Evolutionary conservation across 73 alveolate species (phyloP).

Genomic region (Stentor coeruleus): DNA sequence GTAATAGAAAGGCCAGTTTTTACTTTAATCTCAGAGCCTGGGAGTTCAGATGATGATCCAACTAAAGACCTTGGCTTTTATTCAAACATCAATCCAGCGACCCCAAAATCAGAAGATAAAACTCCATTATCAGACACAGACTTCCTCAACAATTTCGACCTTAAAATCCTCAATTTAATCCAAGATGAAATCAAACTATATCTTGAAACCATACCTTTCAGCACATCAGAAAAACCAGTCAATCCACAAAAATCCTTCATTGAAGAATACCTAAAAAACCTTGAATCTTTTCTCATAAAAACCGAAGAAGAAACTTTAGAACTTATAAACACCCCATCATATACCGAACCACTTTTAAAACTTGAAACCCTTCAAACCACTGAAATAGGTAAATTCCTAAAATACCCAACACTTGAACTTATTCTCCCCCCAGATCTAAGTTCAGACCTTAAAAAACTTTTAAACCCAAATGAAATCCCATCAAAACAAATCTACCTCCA

Average conservation of each 20-base stretch:
- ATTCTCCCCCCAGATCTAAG: conserved; percentile 19
- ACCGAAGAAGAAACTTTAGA: not conserved
- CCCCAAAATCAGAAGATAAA: too few species aligned
- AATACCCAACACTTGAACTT: conserved; percentile 4
- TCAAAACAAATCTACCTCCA: conserved; percentile 4
- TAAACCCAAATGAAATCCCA: not conserved
- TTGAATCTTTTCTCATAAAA: not conserved
- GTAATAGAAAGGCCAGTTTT: not conserved
- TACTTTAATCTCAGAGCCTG: not conserved
- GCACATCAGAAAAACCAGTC: not conserved
- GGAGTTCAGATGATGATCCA: not conserved
- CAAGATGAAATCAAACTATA: not conserved
- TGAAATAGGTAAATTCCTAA: not conserved
- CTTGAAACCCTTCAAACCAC: not conserved
- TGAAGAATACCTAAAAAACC: not conserved
- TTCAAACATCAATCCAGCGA: too few species aligned
- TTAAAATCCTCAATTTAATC: not conserved
- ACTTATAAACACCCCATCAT: conserved; percentile 11
- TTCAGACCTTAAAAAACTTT: not conserved
- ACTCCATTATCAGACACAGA: too few species aligned
- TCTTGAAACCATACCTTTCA: not conserved
- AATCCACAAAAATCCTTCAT: not conserved
- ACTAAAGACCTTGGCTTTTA: too few species aligned
- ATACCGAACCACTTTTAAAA: not conserved
- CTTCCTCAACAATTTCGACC: not conserved